Conservation (phyloP, 2,329 filamentous ascomycete genomes). For the Penicillium griseofulvum region DNA sequence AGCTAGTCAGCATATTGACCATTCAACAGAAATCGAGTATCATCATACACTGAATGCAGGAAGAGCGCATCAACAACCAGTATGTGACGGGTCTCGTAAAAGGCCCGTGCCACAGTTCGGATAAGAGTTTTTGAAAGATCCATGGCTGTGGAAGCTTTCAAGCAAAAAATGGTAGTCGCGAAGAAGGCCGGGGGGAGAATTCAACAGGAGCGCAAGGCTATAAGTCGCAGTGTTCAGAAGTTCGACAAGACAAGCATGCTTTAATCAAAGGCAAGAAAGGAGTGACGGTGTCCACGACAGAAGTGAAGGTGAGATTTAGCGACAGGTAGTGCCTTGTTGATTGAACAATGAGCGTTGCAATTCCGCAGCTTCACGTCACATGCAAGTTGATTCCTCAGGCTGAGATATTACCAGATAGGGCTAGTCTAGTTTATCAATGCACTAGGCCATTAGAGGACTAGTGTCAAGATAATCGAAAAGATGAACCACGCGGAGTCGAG, state of each 20-base stretch:
- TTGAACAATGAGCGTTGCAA: not conserved
- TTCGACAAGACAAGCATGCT: constrained; percentile 1
- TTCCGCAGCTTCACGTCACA: constrained; percentile 9
- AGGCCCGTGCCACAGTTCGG: constrained; percentile 79
- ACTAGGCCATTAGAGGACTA: constrained; percentile 8
- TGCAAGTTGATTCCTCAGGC: constrained; percentile 15
- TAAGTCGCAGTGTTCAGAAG: constrained; percentile 1
- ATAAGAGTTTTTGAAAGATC: constrained; percentile 75
- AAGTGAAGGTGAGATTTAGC: constrained; percentile 2
- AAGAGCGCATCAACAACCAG: constrained; percentile 77
- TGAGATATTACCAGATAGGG: not conserved
- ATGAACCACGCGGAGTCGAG: constrained; percentile 1
- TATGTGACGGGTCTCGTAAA: constrained; percentile 81
- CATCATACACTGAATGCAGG: constrained; percentile 65
- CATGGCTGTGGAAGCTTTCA: constrained; percentile 40
- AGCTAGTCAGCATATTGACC: constrained; percentile 15
- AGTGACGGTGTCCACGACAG: not conserved
- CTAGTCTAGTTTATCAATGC: not conserved
- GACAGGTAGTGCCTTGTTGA: constrained; percentile 8
- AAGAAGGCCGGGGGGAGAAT: not conserved
- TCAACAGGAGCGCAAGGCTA: constrained; percentile 5
- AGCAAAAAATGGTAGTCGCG: not conserved
- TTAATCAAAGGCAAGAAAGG: not conserved
- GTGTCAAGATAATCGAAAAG: constrained; percentile 6
- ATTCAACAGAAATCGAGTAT: constrained; percentile 11